Evolutionary conservation across 176 grass and related monocot species (phyloP).

Genomic region (Bonia amplexicaulis): DNA sequence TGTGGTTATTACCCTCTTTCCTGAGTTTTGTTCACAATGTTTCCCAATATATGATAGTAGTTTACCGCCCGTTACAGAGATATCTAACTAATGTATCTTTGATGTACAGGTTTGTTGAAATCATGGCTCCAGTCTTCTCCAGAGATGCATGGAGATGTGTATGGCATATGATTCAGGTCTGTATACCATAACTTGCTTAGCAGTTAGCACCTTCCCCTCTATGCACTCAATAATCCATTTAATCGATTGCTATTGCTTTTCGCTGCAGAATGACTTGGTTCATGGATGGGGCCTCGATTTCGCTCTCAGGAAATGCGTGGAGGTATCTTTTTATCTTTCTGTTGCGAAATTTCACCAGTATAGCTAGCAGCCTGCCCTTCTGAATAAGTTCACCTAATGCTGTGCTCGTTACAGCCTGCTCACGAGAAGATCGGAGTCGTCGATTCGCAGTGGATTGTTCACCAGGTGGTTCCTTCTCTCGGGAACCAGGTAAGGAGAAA

Average conservation of each 20-base stretch:
- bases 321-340: constrained; percentile 39
- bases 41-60: not conserved
- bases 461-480: constrained; percentile 76
- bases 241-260: not conserved
- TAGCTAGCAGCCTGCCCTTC: not conserved
- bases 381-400: not conserved
- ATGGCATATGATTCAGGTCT: constrained; percentile 89
- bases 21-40: not conserved
- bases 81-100: not conserved
- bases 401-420: constrained; percentile 49
- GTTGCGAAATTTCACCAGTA: not conserved
- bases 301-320: constrained; percentile 65
- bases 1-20: constrained; percentile 12
- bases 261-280: constrained; percentile 74
- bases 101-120: constrained; percentile 64
- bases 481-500: constrained; percentile 59
- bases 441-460: constrained; percentile 79
- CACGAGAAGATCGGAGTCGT: constrained; percentile 80
- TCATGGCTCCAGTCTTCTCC: constrained; percentile 79
- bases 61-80: not conserved
- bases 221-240: not conserved
- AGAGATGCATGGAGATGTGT: constrained; percentile 72
- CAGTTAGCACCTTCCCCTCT: not conserved
- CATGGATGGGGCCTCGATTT: constrained; percentile 96
- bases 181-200: not conserved